Conservation (phyloP, 345 rosid species). For the Aegle marmelos region DNA sequence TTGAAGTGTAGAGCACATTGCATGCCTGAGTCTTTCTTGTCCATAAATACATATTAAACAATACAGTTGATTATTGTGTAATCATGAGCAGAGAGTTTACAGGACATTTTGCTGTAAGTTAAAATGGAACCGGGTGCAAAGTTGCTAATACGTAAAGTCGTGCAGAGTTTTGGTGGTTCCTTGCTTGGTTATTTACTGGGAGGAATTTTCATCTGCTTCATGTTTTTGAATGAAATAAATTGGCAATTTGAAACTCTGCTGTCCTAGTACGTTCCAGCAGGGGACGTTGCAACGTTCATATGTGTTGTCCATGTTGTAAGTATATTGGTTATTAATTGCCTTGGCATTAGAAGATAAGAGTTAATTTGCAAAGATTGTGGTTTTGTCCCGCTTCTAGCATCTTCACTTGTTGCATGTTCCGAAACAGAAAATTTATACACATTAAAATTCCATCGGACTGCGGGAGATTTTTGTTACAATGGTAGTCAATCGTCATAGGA, state of each 20-base stretch:
- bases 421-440: too few relatives aligned
- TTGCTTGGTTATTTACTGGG: neutral
- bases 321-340: too few relatives aligned
- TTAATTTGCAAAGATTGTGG: too few relatives aligned
- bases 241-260: neutral
- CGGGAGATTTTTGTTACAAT: too few relatives aligned
- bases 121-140: neutral
- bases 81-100: neutral
- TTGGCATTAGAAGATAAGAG: too few relatives aligned
- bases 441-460: too few relatives aligned
- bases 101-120: neutral
- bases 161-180: neutral
- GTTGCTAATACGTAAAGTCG: neutral
- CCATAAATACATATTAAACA: neutral
- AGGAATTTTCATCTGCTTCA: neutral
- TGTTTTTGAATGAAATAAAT: neutral
- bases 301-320: too few relatives aligned
- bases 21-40: conserved; percentile 8
- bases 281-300: too few relatives aligned
- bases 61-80: neutral
- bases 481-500: too few relatives aligned
- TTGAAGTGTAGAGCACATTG: neutral
- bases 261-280: too few relatives aligned
- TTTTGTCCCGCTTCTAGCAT: too few relatives aligned
- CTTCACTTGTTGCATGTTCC: too few relatives aligned